phyloP scores from a whole-genome alignment of 2,329 filamentous ascomycete genomes.

The Verticillium nubilum region DNA sequence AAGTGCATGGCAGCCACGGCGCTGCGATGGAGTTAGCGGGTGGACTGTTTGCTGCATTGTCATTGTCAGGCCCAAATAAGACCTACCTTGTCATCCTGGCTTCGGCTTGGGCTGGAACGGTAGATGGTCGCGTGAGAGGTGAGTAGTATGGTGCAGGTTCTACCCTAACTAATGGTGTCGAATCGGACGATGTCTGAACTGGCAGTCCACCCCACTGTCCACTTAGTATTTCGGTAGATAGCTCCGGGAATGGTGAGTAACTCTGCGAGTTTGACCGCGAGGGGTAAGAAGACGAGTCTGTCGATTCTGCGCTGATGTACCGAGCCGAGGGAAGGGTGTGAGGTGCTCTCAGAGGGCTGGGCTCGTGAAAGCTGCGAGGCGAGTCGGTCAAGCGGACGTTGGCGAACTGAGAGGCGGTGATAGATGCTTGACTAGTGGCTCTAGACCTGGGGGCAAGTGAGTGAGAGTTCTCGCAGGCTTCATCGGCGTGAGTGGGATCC shows the following conservation, averaged over 20 bases:
- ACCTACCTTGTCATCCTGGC: slow-evolving; percentile 22
- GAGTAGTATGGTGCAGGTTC: slow-evolving; percentile 24
- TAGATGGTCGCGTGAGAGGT: slow-evolving; percentile 11
- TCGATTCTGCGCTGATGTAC: slow-evolving; percentile 20
- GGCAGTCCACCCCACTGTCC: slow-evolving; percentile 23
- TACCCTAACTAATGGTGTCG: slow-evolving; percentile 23
- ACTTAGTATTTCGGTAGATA: slow-evolving; percentile 20
- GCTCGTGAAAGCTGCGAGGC: slow-evolving; percentile 15
- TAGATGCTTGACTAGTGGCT: slow-evolving; percentile 21
- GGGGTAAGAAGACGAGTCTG: slow-evolving; percentile 17
- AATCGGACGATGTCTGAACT: slow-evolving; percentile 10
- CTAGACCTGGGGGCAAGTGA: slow-evolving; percentile 28
- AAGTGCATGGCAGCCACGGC: slow-evolving; percentile 43
- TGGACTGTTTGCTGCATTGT: slow-evolving; percentile 8
- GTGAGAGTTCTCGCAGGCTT: slow-evolving; percentile 22
- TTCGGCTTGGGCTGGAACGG: slow-evolving; percentile 12
- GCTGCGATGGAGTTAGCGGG: slow-evolving; percentile 18
- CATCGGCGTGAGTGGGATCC: slow-evolving; percentile 20
- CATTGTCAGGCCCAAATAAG: slow-evolving; percentile 13
- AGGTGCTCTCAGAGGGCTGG: slow-evolving; percentile 7
- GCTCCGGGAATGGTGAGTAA: slow-evolving; percentile 20
- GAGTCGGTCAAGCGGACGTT: slow-evolving; percentile 19
- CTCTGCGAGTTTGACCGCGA: slow-evolving; percentile 15
- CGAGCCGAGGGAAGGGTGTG: slow-evolving; percentile 16
- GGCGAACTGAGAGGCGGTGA: slow-evolving; percentile 17